Evolutionary conservation across 1,284 basidiomycete genomes (phyloP).

Genomic region (Tremellales sp.): DNA sequence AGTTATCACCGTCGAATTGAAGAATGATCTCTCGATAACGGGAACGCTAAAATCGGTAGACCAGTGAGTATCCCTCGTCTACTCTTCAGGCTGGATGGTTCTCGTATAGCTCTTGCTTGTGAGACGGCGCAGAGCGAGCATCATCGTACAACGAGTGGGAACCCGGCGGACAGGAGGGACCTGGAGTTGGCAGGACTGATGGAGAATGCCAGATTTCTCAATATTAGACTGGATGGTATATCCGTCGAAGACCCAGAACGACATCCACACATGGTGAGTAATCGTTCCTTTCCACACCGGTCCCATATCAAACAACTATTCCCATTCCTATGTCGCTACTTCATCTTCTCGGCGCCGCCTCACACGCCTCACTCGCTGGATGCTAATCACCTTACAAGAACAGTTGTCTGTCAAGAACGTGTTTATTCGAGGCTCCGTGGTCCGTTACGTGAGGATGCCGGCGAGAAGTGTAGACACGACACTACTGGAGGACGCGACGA

Average conservation of each 20-base stretch:
- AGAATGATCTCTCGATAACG: slow-evolving; percentile 97
- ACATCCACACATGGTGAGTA: slow-evolving; percentile 92
- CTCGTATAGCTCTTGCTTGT: not conserved
- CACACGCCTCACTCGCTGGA: too few relatives aligned
- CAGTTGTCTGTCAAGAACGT: slow-evolving; percentile 99
- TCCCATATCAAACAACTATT: too few relatives aligned
- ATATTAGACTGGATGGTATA: slow-evolving; percentile 94
- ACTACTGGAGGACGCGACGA: slow-evolving; percentile 91
- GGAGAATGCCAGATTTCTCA: slow-evolving; percentile 70
- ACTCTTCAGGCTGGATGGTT: not conserved
- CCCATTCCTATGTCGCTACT: too few relatives aligned
- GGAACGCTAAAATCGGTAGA: slow-evolving; percentile 96
- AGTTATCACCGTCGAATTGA: slow-evolving; percentile 94
- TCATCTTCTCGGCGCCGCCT: too few relatives aligned
- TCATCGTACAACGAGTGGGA: not conserved
- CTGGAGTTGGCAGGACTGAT: not conserved
- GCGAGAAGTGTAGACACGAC: slow-evolving; percentile 93
- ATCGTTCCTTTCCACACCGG: not conserved
- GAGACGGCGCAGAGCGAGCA: not conserved
- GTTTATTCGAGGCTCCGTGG: slow-evolving; percentile 97
- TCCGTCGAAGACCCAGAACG: slow-evolving; percentile 85
- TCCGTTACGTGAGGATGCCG: slow-evolving; percentile 93
- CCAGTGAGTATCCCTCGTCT: slow-evolving; percentile 62
- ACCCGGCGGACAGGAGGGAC: not conserved
- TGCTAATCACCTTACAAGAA: too few relatives aligned